Conservation (phyloP, 768 basidiomycete genomes). For the Suillus subaureus region DNA sequence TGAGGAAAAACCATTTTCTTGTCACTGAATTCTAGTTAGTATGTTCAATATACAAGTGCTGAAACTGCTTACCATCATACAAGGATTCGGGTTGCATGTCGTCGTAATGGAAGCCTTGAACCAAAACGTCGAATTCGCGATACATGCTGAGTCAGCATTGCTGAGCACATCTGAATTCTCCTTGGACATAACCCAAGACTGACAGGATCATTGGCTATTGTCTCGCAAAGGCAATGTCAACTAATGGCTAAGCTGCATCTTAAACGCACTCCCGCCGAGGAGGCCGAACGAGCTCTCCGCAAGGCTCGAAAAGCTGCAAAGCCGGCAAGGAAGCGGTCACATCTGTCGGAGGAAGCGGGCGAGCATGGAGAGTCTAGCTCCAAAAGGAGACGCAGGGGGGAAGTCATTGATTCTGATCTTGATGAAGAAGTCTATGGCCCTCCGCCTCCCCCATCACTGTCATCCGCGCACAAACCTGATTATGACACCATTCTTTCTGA, state of each 20-base stretch:
- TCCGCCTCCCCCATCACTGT: constrained; percentile 25
- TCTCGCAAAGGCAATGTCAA: constrained; percentile 1
- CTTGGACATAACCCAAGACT: background rate
- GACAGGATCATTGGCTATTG: background rate
- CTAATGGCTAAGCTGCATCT: constrained; percentile 54
- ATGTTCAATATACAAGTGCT: background rate
- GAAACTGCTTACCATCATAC: constrained; percentile 25
- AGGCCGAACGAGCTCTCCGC: constrained; percentile 42
- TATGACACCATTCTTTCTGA: constrained; percentile 53
- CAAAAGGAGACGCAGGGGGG: constrained; percentile 11
- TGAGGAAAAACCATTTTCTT: constrained; percentile 49
- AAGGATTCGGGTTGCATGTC: constrained; percentile 18
- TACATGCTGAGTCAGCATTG: constrained; percentile 22
- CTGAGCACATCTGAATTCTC: background rate
- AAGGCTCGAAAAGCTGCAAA: constrained; percentile 53
- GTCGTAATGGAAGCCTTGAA: background rate
- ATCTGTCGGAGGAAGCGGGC: constrained; percentile 17
- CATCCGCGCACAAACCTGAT: constrained; percentile 38
- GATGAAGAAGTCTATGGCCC: constrained; percentile 27
- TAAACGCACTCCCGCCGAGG: constrained; percentile 66
- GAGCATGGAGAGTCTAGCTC: constrained; percentile 14
- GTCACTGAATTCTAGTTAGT: constrained; percentile 24
- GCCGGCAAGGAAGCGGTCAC: constrained; percentile 44
- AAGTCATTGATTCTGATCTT: background rate
- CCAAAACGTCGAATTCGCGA: background rate